Conservation (phyloP, 345 rosid species). For the Hibiscus trionum region DNA sequence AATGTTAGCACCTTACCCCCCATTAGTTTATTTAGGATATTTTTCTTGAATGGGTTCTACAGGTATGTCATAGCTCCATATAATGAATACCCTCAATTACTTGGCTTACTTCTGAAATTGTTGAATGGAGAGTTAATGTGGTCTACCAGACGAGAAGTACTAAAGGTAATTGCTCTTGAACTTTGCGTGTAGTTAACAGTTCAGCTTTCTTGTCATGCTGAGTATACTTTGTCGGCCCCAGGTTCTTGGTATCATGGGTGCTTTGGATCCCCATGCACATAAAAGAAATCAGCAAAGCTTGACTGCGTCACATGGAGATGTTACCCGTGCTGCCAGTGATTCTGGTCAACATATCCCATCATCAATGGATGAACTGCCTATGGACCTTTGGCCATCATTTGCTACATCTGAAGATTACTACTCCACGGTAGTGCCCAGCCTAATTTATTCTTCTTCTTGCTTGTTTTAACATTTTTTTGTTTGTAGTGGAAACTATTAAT, state of each 20-base stretch:
- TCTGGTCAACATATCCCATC: slow-evolving; percentile 87
- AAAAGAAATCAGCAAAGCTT: slow-evolving; percentile 77
- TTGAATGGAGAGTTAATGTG: slow-evolving; percentile 92
- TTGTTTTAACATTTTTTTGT: slow-evolving; percentile 14
- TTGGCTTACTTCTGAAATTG: slow-evolving; percentile 90
- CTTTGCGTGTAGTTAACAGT: slow-evolving; percentile 11
- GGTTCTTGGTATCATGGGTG: slow-evolving; percentile 99
- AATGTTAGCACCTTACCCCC: not conserved
- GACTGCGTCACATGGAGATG: slow-evolving; percentile 86
- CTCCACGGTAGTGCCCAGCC: slow-evolving; percentile 56
- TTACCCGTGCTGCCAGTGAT: slow-evolving; percentile 78
- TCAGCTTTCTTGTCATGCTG: slow-evolving; percentile 17
- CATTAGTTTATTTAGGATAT: not conserved
- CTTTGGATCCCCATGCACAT: slow-evolving; percentile 92
- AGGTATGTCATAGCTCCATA: slow-evolving; percentile 69
- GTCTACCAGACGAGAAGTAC: slow-evolving; percentile 97
- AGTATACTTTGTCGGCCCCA: slow-evolving; percentile 26
- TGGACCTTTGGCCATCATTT: slow-evolving; percentile 91
- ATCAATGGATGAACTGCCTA: slow-evolving; percentile 71
- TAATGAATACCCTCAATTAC: slow-evolving; percentile 72
- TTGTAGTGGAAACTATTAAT: not conserved
- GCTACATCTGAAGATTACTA: slow-evolving; percentile 95
- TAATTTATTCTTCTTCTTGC: slow-evolving; percentile 12
- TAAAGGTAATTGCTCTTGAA: slow-evolving; percentile 57
- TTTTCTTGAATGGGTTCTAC: slow-evolving; percentile 13